Conservation (phyloP, 139 green algal species). For the Edaphochlamys debaryana region DNA sequence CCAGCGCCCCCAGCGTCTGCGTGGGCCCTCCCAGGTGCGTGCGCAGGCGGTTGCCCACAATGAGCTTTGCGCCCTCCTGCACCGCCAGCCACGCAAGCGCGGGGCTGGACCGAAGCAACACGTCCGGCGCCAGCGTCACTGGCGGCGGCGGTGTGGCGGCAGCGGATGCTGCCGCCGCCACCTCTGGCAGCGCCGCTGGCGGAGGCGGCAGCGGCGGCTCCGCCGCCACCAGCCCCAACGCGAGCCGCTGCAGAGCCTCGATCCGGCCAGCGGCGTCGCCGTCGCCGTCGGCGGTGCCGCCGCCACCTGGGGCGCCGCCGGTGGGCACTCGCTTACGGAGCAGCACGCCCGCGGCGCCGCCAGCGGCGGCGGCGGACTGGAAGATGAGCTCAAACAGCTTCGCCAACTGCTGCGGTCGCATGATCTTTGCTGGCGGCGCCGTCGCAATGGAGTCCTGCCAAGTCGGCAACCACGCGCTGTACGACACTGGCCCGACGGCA, state of each 20-base stretch:
- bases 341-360: conserved; percentile 6
- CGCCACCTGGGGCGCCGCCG: neutral
- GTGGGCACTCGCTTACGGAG: conserved; percentile 11
- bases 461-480: neutral
- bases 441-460: conserved; percentile 42
- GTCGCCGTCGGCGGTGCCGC: neutral
- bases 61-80: conserved; percentile 67
- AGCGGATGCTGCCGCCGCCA: neutral
- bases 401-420: conserved; percentile 53
- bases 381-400: conserved; percentile 62
- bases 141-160: neutral
- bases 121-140: neutral
- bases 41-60: conserved; percentile 61
- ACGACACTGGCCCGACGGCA: neutral
- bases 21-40: conserved; percentile 77
- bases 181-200: too few species aligned
- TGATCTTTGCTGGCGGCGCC: conserved; percentile 32
- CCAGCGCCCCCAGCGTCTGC: conserved; percentile 78
- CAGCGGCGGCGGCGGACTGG: neutral
- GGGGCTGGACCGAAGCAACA: neutral
- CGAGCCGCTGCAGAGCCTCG: conserved; percentile 38
- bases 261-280: neutral
- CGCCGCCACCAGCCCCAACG: neutral
- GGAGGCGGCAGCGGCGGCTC: neutral
- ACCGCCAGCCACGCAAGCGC: conserved; percentile 49